Evolutionary conservation across 1,139 yeast genomes (phyloP).

Genomic region (Pneumocystis sp.): DNA sequence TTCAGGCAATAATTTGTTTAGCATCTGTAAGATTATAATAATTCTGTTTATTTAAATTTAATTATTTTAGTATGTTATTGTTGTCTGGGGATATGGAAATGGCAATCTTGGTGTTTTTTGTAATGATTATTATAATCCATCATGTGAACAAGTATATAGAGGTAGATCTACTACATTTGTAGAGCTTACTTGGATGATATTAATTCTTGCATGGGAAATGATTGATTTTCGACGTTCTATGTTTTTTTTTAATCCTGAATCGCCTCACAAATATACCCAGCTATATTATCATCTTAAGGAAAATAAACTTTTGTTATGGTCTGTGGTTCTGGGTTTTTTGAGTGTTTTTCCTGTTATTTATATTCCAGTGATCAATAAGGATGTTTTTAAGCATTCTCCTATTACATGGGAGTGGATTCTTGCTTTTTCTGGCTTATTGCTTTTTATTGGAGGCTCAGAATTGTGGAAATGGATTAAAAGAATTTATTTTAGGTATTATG

Average conservation of each 20-base stretch:
- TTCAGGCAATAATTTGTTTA: slow-evolving; percentile 63
- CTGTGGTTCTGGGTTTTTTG: slow-evolving; percentile 54
- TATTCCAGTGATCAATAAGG: slow-evolving; percentile 70
- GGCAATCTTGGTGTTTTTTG: slow-evolving; percentile 55
- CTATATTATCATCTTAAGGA: slow-evolving; percentile 47
- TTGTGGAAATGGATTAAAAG: slow-evolving; percentile 16
- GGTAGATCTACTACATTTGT: slow-evolving; percentile 76
- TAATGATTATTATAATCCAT: slow-evolving; percentile 34
- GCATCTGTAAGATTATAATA: slow-evolving; percentile 28
- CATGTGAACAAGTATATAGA: slow-evolving; percentile 53
- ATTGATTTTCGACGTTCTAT: slow-evolving; percentile 44
- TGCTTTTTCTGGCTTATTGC: slow-evolving; percentile 45
- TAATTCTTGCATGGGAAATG: slow-evolving; percentile 82
- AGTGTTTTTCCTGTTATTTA: slow-evolving; percentile 72
- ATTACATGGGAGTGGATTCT: slow-evolving; percentile 79
- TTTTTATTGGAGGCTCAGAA: slow-evolving; percentile 14
- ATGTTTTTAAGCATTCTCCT: slow-evolving; percentile 61
- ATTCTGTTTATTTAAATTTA: background rate
- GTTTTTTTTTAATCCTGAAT: slow-evolving; percentile 27
- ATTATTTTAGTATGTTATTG: slow-evolving; percentile 30
- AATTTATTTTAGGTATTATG: slow-evolving; percentile 5
- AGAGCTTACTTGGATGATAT: slow-evolving; percentile 81
- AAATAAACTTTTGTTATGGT: slow-evolving; percentile 73
- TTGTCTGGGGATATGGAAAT: slow-evolving; percentile 48
- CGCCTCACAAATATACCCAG: slow-evolving; percentile 11